phyloP scores from a whole-genome alignment of 306 rosid genomes.

The Prunus armeniaca region DNA sequence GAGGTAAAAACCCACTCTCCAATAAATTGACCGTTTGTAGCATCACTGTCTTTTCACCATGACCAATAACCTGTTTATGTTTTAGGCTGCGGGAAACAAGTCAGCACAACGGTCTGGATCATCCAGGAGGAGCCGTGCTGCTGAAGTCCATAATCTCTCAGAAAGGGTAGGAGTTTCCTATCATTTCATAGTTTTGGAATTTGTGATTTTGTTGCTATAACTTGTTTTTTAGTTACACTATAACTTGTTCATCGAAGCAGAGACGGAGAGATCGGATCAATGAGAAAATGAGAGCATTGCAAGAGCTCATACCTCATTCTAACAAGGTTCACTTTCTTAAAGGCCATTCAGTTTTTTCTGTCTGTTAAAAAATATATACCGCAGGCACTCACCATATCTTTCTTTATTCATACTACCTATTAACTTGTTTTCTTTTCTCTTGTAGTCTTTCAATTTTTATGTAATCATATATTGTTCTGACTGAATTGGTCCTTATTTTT shows the following conservation, averaged over 20 bases:
- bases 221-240: too few relatives aligned
- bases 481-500: conserved; percentile 20
- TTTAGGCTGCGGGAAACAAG: conserved; percentile 53
- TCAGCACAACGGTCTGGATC: conserved; percentile 48
- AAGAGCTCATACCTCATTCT: conserved; percentile 86
- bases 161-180: conserved; percentile 61
- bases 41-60: neutral
- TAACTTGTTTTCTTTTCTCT: too few relatives aligned
- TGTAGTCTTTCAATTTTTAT: conserved; percentile 4
- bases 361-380: too few relatives aligned
- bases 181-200: conserved; percentile 19
- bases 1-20: conserved; percentile 44
- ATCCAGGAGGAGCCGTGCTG: conserved; percentile 63
- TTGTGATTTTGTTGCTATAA: neutral
- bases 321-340: conserved; percentile 57
- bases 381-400: too few relatives aligned
- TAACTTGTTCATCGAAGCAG: conserved; percentile 36
- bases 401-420: too few relatives aligned
- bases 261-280: conserved; percentile 90
- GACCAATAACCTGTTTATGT: neutral
- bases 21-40: neutral
- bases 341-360: neutral
- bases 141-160: conserved; percentile 87
- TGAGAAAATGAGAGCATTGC: conserved; percentile 82
- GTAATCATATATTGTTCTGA: conserved; percentile 14